Percentiles rank a stretch among this genome's conserved stretches.
Evolutionary conservation across 257 asterid species (phyloP).

Genomic region (Catharanthus roseus): DNA sequence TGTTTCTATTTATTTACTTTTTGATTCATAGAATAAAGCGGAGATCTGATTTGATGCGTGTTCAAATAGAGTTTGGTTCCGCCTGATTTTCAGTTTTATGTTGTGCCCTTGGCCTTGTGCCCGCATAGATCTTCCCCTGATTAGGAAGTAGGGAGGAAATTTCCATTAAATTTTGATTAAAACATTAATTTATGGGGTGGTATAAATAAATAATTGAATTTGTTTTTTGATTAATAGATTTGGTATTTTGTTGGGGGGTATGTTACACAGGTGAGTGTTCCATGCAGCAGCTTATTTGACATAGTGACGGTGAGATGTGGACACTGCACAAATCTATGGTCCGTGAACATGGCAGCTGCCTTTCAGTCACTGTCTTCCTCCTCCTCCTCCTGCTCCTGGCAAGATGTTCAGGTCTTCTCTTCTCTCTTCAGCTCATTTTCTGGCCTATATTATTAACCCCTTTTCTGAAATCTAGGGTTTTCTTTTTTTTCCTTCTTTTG

Average conservation of each 20-base stretch:
- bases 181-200: too few species aligned
- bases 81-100: too few species aligned
- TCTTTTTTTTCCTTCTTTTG: constrained; percentile 38
- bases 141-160: too few species aligned
- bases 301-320: constrained; percentile 93
- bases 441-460: constrained; percentile 48
- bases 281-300: constrained; percentile 74
- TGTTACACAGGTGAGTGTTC: constrained; percentile 94
- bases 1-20: too few species aligned
- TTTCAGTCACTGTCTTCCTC: constrained; percentile 40
- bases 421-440: constrained; percentile 37
- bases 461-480: constrained; percentile 60
- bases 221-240: too few species aligned
- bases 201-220: too few species aligned
- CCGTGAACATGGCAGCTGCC: constrained; percentile 87
- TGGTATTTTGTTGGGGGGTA: too few species aligned
- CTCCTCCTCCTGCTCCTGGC: constrained; percentile 20
- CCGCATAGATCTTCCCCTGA: too few species aligned
- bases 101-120: too few species aligned
- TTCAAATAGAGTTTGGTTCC: too few species aligned
- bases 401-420: constrained; percentile 44
- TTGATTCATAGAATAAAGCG: neutral
- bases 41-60: too few species aligned
- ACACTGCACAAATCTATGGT: constrained; percentile 80
- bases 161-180: too few species aligned